Evolutionary conservation across 805 yeast species (phyloP), one percentile per base, ranked within the genome.

Genomic region (Teunomyces lycoperdinae): DNA sequence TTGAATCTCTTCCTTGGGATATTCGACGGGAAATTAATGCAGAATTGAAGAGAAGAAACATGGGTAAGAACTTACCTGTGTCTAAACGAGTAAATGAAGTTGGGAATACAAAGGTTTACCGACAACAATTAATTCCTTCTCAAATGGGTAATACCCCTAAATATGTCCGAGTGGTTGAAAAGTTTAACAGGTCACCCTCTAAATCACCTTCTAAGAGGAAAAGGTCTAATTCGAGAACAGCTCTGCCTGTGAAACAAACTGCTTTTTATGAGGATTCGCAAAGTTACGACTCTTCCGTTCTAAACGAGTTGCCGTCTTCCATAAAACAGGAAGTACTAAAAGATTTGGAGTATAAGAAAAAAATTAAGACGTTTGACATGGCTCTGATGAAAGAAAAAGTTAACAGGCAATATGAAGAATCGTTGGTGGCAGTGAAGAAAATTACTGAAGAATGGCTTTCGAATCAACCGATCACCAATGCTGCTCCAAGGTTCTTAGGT

Each of bases 1-100:
- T 88, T 57, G 70, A 76, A 9, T 78, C 75, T 42, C 64, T 90
- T 7, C 97, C 97, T 0, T 55, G 63, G 2, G 85, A 83, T 20
- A 80, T 90, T 4, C 81, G 81, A 54, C 54, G 64, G 1, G 97
- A 90, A 55, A 58, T 90, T 1, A 71, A 67, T 50, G 60, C 62
- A 3, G 89, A 85, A 51, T 58, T 84, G 28, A 55, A 68, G 6
- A 66, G 80, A 38, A 61, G 87, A 26, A 71, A 74, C 0, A 51
- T 68, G 17, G n/a, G n/a, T 11, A 41, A 29, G 5, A 13, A 17
- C 7, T 34, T 14, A 10, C 40, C 27, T 41, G 45, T 44, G 9
- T 13, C 45, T 9, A 42, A 39, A 35, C 14, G 43, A 10, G 24
- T 39, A 20, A 31, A 30, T 33, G 32, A 36, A 36, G 29, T 11